Percentiles rank a stretch among this genome's conserved stretches.
phyloP scores from a whole-genome alignment of 2,329 filamentous ascomycete species.

The Talaromyces sp. region DNA sequence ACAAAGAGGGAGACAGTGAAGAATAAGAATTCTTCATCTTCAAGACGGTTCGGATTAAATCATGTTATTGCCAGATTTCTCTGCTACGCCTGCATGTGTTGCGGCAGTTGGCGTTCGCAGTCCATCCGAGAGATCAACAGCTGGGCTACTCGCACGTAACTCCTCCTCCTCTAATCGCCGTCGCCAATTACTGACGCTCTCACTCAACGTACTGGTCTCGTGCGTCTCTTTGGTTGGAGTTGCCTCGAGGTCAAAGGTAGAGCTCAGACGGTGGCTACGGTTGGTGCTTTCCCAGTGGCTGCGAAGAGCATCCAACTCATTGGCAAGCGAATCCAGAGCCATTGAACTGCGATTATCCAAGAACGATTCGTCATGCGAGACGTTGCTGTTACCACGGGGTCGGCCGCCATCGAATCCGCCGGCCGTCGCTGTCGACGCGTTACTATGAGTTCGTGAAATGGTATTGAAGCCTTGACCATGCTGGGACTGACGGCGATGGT shows the following conservation, averaged over 20 bases:
- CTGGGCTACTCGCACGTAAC: constrained; percentile 27
- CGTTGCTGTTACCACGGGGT: constrained; percentile 39
- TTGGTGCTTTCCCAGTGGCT: constrained; percentile 95
- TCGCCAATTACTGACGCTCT: constrained; percentile 74
- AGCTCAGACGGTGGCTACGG: constrained; percentile 88
- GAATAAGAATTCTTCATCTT: not conserved
- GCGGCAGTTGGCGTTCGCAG: constrained; percentile 23
- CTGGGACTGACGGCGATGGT: constrained; percentile 75
- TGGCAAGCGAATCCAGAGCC: constrained; percentile 85
- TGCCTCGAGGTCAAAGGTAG: constrained; percentile 79
- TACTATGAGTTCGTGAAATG: constrained; percentile 52
- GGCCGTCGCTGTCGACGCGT: constrained; percentile 50
- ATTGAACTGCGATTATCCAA: constrained; percentile 58
- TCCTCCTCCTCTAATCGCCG: constrained; percentile 66
- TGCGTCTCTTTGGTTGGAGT: constrained; percentile 46
- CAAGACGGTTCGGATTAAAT: constrained; percentile 27
- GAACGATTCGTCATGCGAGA: constrained; percentile 42
- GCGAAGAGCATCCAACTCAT: constrained; percentile 83
- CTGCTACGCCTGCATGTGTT: constrained; percentile 10
- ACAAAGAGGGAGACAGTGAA: not conserved
- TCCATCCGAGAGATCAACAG: constrained; percentile 21
- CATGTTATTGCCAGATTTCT: constrained; percentile 30
- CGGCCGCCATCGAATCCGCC: constrained; percentile 28
- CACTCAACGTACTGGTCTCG: constrained; percentile 52
- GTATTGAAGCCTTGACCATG: constrained; percentile 37